phyloP scores from a whole-genome alignment of 768 basidiomycete species.

The Suillus discolor region DNA sequence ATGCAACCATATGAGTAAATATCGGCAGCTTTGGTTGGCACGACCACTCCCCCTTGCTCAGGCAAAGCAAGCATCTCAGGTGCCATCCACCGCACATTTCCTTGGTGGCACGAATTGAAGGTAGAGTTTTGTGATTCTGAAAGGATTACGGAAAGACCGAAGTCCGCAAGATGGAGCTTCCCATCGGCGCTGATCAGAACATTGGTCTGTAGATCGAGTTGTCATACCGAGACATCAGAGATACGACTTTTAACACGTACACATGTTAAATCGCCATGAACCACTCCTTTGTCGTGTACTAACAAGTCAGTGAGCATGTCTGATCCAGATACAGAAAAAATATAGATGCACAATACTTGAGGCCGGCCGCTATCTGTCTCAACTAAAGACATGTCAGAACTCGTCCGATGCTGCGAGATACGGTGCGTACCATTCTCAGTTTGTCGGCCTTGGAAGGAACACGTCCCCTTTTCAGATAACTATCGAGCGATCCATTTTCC shows the following conservation, averaged over 20 bases:
- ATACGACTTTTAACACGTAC: slow-evolving; percentile 11
- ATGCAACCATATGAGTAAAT: slow-evolving; percentile 45
- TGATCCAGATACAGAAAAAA: no score
- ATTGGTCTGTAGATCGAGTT: slow-evolving; percentile 31
- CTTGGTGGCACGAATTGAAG: slow-evolving; percentile 26
- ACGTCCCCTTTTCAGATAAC: slow-evolving; percentile 24
- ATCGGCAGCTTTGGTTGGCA: slow-evolving; percentile 32
- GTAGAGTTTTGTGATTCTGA: slow-evolving; percentile 38
- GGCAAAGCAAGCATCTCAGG: slow-evolving; percentile 32
- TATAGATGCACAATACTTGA: slow-evolving; percentile 12
- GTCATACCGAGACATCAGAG: not conserved
- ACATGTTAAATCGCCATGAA: slow-evolving; percentile 12
- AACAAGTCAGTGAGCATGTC: not conserved
- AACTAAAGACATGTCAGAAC: slow-evolving; percentile 1
- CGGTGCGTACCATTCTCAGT: slow-evolving; percentile 19
- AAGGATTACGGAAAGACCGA: slow-evolving; percentile 41
- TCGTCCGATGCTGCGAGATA: not conserved
- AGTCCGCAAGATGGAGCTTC: slow-evolving; percentile 38
- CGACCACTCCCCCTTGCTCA: slow-evolving; percentile 14
- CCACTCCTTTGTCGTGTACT: slow-evolving; percentile 12
- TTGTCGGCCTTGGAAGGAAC: slow-evolving; percentile 8
- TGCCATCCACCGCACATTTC: slow-evolving; percentile 43
- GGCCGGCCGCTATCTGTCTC: slow-evolving; percentile 1
- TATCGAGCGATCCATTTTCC: slow-evolving; percentile 31
- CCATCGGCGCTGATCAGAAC: slow-evolving; percentile 35